Base-by-base conservation (phyloP, 805 yeast species). In the Saccharomycopsis capsularis region DNA sequence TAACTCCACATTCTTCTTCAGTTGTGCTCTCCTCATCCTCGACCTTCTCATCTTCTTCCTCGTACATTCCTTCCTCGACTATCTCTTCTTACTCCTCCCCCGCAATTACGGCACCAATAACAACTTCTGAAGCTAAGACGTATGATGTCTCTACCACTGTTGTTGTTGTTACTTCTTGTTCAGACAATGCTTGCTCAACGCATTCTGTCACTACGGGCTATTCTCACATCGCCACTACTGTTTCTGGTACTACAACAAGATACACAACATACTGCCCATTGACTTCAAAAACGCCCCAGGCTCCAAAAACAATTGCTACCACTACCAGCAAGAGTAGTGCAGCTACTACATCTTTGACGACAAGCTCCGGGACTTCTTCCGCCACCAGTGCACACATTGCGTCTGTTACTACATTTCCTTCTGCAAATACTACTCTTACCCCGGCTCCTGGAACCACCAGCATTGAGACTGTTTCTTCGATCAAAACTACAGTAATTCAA, bases 401-500 rank as follows among this genome's bases (percentile, higher is more conserved):
- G n/a, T n/a, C n/a, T n/a, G n/a, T n/a, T n/a, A n/a, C n/a, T n/a
- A n/a, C n/a, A n/a, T n/a, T n/a, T n/a, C n/a, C n/a, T n/a, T n/a
- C n/a, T n/a, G n/a, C n/a, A n/a, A n/a, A n/a, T n/a, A n/a, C n/a
- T n/a, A n/a, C n/a, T n/a, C n/a, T n/a, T n/a, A n/a, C n/a, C n/a
- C n/a, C n/a, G n/a, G n/a, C n/a, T n/a, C n/a, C n/a, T n/a, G n/a
- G n/a, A n/a, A n/a, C n/a, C n/a, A n/a, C n/a, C n/a, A n/a, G n/a
- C n/a, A n/a, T n/a, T n/a, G n/a, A n/a, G n/a, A n/a, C n/a, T n/a
- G n/a, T n/a, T n/a, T n/a, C n/a, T n/a, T n/a, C n/a, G n/a, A n/a
- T n/a, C n/a, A 29, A 29, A 47, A 55, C 59, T 48, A 56, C 61
- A 36, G 57, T 57, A 49, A 52, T 56, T 37, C 49, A 56, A 25